Evolutionary conservation across 139 green algal species (phyloP), one percentile per base, ranked within the genome.

Genomic region (Chlamydomonas asymmetrica): DNA sequence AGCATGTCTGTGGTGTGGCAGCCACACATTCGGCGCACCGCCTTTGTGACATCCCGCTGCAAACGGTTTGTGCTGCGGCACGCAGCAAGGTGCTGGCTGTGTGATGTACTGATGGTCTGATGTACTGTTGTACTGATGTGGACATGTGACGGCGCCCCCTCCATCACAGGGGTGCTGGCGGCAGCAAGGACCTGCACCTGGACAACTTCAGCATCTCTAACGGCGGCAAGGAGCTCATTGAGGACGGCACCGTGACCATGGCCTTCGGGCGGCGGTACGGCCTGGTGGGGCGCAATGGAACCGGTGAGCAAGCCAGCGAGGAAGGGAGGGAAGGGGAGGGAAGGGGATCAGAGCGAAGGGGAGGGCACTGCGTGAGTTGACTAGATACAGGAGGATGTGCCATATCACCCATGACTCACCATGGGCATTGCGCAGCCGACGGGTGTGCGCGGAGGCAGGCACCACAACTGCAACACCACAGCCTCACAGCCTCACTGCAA

Each of bases 251-350:
- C 39, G 39, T 97, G 27, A 92, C 77, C 40, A 76, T 97, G 64
- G 89, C 93, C 0, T 89, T 80, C 54, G 93, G 93, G 1, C 70
- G 91, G 54, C 78, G 89, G 54, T 97, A 97, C 69, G 93, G 93
- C 35, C 82, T 97, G 63, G 73, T 94, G 37, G 88, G 90, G 0
- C 82, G 93, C 37, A 97, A 97, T 72, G 93, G 93, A 4, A 94
- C 86, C 49, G 85, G 85, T 91, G 64, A 27, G 70, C 32, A 7
- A 2, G 32, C 3, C 34, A 38, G 48, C 32, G 27, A 41, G 73
- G 1, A 1, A 39, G 38, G 13, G 71, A 23, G 62, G 5, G 27
- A 35, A 37, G 2, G 48, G 29, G 49, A 29, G 73, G 37, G 38
- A 25, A 37, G 49, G 50, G 32, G 9, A 54, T 31, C 45, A 50